These are phyloP conservation scores for Corchorus capsularis DNA, from an alignment of 345 rosid species.

Conservation along the genomic window DNA sequence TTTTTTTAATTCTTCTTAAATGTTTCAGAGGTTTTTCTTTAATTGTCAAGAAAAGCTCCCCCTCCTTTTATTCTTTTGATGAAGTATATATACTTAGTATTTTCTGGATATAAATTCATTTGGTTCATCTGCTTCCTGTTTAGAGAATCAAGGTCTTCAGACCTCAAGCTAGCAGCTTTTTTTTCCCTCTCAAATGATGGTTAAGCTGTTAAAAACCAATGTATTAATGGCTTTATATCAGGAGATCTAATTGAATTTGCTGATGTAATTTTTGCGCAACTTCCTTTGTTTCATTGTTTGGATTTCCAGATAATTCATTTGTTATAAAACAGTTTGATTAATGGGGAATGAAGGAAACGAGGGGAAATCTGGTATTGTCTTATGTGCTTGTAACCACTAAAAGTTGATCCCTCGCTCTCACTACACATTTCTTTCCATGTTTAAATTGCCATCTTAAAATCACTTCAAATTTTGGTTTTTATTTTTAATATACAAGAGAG, in stretches of 20 bases:
- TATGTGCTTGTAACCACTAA: neutral
- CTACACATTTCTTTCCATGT: neutral
- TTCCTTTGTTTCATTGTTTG: neutral
- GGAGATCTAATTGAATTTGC: constrained; percentile 9
- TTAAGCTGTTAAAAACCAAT: neutral
- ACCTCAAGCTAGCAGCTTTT: neutral
- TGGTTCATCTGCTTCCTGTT: neutral
- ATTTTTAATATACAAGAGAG: neutral
- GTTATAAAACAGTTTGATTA: neutral
- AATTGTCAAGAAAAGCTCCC: neutral
- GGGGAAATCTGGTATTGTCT: neutral
- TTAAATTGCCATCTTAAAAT: neutral
- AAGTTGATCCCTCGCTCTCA: neutral
- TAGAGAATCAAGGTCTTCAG: neutral
- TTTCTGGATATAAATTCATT: constrained; percentile 3
- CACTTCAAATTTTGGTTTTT: neutral
- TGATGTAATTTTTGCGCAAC: neutral
- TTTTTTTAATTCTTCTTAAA: neutral
- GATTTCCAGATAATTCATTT: neutral
- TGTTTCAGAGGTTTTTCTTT: neutral
- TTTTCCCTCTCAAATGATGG: neutral
- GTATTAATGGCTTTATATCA: neutral
- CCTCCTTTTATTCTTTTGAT: neutral
- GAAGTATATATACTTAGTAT: neutral
- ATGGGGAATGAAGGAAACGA: neutral